Evolutionary conservation across 805 yeast species (phyloP).

Genomic region (Barnettozyma wickerhamii): DNA sequence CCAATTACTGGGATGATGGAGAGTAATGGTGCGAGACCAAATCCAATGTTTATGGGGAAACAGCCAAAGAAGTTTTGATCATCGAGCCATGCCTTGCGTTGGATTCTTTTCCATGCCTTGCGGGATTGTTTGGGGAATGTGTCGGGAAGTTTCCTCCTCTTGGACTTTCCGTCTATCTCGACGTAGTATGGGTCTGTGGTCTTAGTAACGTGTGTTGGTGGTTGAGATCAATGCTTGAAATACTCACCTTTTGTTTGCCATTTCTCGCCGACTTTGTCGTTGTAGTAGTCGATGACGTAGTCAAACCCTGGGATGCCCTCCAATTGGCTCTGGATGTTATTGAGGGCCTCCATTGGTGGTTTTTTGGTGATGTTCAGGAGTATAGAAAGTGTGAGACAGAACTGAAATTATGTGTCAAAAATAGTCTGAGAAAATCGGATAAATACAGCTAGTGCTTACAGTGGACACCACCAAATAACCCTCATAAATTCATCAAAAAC

Average conservation of each 20-base stretch:
- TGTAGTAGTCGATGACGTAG: conserved; percentile 51
- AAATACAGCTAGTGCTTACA: no score
- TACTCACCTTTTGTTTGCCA: conserved; percentile 44
- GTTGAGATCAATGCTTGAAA: neutral
- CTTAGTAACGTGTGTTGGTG: neutral
- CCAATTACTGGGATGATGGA: conserved; percentile 81
- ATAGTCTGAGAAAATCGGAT: neutral
- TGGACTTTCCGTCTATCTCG: conserved; percentile 45
- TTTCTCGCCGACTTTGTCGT: conserved; percentile 63
- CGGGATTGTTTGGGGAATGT: conserved; percentile 55
- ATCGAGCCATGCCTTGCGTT: conserved; percentile 78
- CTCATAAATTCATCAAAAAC: no score
- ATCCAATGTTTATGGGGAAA: conserved; percentile 66
- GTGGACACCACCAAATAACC: no score
- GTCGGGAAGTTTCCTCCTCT: conserved; percentile 56
- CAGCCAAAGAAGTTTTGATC: conserved; percentile 83
- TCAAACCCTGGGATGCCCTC: conserved; percentile 57
- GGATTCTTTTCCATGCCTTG: conserved; percentile 68
- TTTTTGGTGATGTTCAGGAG: no score
- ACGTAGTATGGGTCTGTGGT: conserved; percentile 57
- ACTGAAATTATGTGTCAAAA: neutral
- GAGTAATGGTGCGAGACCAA: conserved; percentile 74
- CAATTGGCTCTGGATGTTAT: conserved; percentile 28
- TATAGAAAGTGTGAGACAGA: neutral
- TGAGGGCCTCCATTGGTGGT: conserved; percentile 18